phyloP scores from a whole-genome alignment of 306 rosid species.

The Cucurbita argyrosperma region DNA sequence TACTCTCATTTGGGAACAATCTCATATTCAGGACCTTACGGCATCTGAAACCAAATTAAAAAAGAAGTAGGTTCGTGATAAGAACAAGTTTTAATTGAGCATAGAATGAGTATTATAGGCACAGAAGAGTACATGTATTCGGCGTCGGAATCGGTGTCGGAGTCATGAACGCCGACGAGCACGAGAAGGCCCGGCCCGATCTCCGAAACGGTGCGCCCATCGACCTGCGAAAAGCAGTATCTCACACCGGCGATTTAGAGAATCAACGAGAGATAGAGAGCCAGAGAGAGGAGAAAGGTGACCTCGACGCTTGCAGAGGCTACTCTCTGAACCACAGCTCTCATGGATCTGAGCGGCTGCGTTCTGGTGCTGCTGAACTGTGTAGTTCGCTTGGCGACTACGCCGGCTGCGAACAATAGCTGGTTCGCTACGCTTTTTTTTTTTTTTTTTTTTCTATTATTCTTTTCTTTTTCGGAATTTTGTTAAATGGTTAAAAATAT shows the following conservation, averaged over 20 bases:
- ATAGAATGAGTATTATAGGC: not conserved
- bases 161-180: slow-evolving; percentile 69
- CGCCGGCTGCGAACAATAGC: slow-evolving; percentile 4
- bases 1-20: slow-evolving; percentile 54
- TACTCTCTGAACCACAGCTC: slow-evolving; percentile 84
- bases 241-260: not conserved
- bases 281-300: not conserved
- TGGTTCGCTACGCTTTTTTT: slow-evolving; percentile 11
- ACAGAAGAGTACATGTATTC: slow-evolving; percentile 46
- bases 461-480: not conserved
- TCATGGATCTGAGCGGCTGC: slow-evolving; percentile 45
- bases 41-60: slow-evolving; percentile 32
- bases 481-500: not conserved
- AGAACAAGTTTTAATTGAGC: not conserved
- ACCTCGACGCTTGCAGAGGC: slow-evolving; percentile 81
- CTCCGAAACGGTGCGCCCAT: slow-evolving; percentile 56
- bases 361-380: not conserved
- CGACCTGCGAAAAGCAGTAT: slow-evolving; percentile 39
- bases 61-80: not conserved
- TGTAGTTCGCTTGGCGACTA: slow-evolving; percentile 1
- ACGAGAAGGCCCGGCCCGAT: slow-evolving; percentile 93
- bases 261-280: not conserved
- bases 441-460: not conserved
- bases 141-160: slow-evolving; percentile 68
- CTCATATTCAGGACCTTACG: slow-evolving; percentile 90